Conservation (phyloP, 352 stramenopile genomes). For the Elongisporangium anandrum region DNA sequence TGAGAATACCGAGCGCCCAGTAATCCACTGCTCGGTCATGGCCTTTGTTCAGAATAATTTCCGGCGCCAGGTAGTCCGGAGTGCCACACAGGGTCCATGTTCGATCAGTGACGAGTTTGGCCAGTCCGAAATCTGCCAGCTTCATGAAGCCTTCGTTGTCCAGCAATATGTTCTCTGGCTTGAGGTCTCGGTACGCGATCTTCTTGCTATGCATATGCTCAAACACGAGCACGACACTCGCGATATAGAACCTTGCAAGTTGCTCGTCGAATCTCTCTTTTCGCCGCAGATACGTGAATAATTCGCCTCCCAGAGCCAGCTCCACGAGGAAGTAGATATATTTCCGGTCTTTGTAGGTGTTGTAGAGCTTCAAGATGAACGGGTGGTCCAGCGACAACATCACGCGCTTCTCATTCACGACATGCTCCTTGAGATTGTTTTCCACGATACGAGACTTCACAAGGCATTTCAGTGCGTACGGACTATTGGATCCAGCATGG, state of each 20-base stretch:
- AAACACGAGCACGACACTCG: conserved; percentile 88
- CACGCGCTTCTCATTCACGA: conserved; percentile 90
- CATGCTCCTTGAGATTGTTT: conserved; percentile 90
- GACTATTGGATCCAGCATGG: conserved; percentile 51
- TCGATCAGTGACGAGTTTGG: conserved; percentile 81
- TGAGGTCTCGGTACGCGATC: conserved; percentile 90
- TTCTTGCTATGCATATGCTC: conserved; percentile 87
- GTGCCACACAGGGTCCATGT: conserved; percentile 92
- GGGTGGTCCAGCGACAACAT: conserved; percentile 87
- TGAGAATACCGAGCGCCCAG: conserved; percentile 87
- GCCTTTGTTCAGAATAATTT: conserved; percentile 91
- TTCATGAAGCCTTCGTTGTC: conserved; percentile 87
- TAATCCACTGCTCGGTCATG: conserved; percentile 91
- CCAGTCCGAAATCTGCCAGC: conserved; percentile 89
- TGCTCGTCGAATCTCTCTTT: conserved; percentile 70
- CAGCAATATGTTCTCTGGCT: conserved; percentile 88
- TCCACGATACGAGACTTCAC: conserved; percentile 90
- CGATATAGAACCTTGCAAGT: conserved; percentile 84
- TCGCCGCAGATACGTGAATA: conserved; percentile 89
- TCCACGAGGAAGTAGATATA: conserved; percentile 92
- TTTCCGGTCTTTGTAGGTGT: conserved; percentile 87
- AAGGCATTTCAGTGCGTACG: conserved; percentile 91
- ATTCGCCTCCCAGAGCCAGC: conserved; percentile 86
- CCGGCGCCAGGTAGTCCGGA: conserved; percentile 90
- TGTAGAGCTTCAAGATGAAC: conserved; percentile 90